These are phyloP conservation scores for Kluyveromyces marxianus DNA, from an alignment of 1,139 yeast genomes.

Conservation along the genomic window DNA sequence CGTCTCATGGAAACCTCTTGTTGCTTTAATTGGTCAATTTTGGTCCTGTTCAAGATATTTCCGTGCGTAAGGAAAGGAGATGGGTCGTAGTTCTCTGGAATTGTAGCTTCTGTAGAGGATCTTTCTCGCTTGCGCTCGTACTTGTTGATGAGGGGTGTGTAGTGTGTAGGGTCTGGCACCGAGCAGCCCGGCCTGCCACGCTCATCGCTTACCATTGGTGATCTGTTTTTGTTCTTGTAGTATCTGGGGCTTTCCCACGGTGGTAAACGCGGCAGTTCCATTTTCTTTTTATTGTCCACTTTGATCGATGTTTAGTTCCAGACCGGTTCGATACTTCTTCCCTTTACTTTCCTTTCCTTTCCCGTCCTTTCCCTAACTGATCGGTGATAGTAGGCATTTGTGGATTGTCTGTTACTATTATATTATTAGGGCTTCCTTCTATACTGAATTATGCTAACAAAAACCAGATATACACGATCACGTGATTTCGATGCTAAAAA, in stretches of 20 bases:
- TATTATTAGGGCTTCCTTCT: too few relatives aligned
- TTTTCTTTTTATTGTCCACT: too few relatives aligned
- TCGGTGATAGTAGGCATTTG: too few relatives aligned
- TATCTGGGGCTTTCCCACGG: conserved; percentile 24
- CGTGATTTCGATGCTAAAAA: neutral
- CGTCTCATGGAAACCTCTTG: conserved; percentile 1
- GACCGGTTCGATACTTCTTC: too few relatives aligned
- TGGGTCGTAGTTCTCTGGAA: neutral
- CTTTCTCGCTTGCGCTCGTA: neutral
- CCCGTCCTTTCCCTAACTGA: too few relatives aligned
- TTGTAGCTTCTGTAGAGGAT: neutral
- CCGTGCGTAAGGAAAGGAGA: conserved; percentile 3
- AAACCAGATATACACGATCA: neutral
- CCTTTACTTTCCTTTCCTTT: too few relatives aligned
- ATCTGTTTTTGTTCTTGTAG: conserved; percentile 5
- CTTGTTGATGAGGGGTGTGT: conserved; percentile 3
- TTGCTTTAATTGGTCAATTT: conserved; percentile 2
- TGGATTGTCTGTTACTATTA: too few relatives aligned
- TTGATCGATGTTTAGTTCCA: too few relatives aligned
- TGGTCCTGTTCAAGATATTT: neutral
- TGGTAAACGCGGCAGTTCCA: conserved; percentile 22
- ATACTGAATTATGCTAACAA: neutral
- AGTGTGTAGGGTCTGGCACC: neutral
- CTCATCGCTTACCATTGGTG: neutral
- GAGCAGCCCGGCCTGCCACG: neutral